These are phyloP conservation scores for Leishmania lainsoni DNA, from an alignment of 208 protist species.

Conservation along the genomic window DNA sequence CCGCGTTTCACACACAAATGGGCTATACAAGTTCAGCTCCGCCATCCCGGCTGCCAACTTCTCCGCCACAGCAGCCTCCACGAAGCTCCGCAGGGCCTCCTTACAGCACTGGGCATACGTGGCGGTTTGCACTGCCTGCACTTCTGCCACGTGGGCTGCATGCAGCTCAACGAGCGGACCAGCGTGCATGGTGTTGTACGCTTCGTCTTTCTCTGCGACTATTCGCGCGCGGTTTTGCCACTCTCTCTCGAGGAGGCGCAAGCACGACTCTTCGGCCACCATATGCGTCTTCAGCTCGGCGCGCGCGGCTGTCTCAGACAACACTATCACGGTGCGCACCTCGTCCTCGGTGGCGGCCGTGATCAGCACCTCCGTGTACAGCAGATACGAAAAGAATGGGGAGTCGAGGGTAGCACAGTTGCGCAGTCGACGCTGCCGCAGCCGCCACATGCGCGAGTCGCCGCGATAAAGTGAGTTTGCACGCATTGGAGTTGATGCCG, in stretches of 20 bases:
- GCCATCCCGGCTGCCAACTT: not conserved
- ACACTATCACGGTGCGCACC: conserved; percentile 13
- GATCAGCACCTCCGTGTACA: conserved; percentile 40
- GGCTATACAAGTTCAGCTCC: not conserved
- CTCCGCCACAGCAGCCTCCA: conserved; percentile 2
- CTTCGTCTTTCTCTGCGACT: not conserved
- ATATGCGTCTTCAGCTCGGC: conserved; percentile 6
- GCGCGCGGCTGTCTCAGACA: conserved; percentile 18
- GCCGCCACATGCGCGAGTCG: conserved; percentile 19
- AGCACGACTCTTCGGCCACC: conserved; percentile 5
- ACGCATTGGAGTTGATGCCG: not conserved
- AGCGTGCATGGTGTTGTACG: conserved; percentile 9
- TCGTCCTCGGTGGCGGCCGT: conserved; percentile 26
- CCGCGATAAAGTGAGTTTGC: not conserved
- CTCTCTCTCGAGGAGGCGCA: conserved; percentile 3
- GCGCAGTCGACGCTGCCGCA: conserved; percentile 33
- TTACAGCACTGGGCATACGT: conserved; percentile 3
- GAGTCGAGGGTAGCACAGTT: conserved; percentile 43
- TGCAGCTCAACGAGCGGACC: conserved; percentile 20
- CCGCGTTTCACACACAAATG: conserved; percentile 4
- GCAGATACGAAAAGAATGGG: conserved; percentile 47
- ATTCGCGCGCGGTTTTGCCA: conserved; percentile 13
- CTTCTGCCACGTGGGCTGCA: conserved; percentile 13
- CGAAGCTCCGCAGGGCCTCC: conserved; percentile 8
- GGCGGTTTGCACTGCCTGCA: conserved; percentile 5